Evolutionary conservation across 2,329 filamentous ascomycete genomes (phyloP).

Genomic region (Nothophoma quercina): DNA sequence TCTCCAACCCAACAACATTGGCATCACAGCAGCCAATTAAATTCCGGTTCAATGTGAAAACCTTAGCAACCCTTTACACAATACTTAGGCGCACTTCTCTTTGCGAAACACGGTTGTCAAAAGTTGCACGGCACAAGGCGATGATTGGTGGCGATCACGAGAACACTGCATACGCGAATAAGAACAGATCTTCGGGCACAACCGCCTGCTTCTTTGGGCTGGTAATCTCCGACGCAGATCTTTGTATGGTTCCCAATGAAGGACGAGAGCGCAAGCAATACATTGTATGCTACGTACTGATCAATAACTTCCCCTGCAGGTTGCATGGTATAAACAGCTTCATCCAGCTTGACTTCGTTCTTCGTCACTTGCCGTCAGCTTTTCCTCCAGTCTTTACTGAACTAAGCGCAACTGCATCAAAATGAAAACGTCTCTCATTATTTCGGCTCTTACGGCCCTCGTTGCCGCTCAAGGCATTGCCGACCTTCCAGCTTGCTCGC

Average conservation of each 20-base stretch:
- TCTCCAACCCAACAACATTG: neutral
- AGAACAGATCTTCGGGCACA: slow-evolving; percentile 1
- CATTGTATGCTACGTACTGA: neutral
- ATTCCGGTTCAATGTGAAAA: neutral
- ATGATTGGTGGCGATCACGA: slow-evolving; percentile 9
- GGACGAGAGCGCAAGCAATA: neutral
- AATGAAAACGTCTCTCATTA: slow-evolving; percentile 36
- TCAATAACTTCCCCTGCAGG: neutral
- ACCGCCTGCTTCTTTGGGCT: slow-evolving; percentile 13
- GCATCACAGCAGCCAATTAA: neutral
- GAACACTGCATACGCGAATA: neutral
- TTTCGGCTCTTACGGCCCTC: slow-evolving; percentile 48
- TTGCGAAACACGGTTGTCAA: neutral
- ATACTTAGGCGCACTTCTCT: neutral
- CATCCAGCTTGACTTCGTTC: neutral
- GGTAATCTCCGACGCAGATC: slow-evolving; percentile 9
- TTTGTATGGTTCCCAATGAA: neutral
- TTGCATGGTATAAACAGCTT: slow-evolving; percentile 8
- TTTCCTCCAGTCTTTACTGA: neutral
- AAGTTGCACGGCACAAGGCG: slow-evolving; percentile 2
- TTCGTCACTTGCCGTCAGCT: neutral
- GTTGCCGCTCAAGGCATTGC: slow-evolving; percentile 50
- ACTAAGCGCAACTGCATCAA: slow-evolving; percentile 5
- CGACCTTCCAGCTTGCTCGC: slow-evolving; percentile 53
- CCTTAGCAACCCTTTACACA: neutral